Conservation (phyloP, 768 basidiomycete species). For the Kwoniella sp. region DNA sequence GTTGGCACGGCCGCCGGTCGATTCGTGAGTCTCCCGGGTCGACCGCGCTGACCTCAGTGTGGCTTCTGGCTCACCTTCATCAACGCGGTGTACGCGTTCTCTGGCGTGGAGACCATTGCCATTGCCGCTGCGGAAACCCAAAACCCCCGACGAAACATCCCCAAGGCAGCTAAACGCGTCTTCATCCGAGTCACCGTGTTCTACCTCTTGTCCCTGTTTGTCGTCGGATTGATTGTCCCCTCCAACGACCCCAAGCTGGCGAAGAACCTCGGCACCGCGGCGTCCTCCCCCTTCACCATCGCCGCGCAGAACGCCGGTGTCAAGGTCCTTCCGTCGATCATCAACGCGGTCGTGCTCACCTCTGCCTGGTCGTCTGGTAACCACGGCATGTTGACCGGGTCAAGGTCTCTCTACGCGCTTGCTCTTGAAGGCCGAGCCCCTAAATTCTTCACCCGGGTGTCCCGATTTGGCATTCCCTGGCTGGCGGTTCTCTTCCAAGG, state of each 20-base stretch:
- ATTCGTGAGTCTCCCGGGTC: not conserved
- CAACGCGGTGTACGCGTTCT: slow-evolving; percentile 23
- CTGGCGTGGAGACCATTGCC: slow-evolving; percentile 18
- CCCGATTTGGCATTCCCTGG: slow-evolving; percentile 44
- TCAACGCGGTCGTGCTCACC: slow-evolving; percentile 41
- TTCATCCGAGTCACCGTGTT: slow-evolving; percentile 22
- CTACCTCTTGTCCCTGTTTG: slow-evolving; percentile 31
- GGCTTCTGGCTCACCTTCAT: slow-evolving; percentile 2
- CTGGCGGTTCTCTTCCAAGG: slow-evolving; percentile 29
- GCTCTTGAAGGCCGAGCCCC: slow-evolving; percentile 45
- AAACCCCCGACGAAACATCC: slow-evolving; percentile 16
- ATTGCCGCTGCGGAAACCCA: slow-evolving; percentile 24
- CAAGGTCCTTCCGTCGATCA: slow-evolving; percentile 38
- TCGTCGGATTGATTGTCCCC: slow-evolving; percentile 46
- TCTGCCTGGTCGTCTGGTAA: slow-evolving; percentile 44
- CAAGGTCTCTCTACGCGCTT: slow-evolving; percentile 44
- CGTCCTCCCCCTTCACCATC: slow-evolving; percentile 29
- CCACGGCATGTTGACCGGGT: slow-evolving; percentile 37
- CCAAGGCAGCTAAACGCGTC: slow-evolving; percentile 5
- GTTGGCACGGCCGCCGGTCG: not conserved
- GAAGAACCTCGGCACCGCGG: slow-evolving; percentile 25
- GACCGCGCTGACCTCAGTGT: not conserved
- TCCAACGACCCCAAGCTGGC: slow-evolving; percentile 28
- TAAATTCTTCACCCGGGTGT: slow-evolving; percentile 33
- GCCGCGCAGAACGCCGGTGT: slow-evolving; percentile 30